Evolutionary conservation across 768 basidiomycete genomes (phyloP).

Genomic region (Atractiella rhizophila): DNA sequence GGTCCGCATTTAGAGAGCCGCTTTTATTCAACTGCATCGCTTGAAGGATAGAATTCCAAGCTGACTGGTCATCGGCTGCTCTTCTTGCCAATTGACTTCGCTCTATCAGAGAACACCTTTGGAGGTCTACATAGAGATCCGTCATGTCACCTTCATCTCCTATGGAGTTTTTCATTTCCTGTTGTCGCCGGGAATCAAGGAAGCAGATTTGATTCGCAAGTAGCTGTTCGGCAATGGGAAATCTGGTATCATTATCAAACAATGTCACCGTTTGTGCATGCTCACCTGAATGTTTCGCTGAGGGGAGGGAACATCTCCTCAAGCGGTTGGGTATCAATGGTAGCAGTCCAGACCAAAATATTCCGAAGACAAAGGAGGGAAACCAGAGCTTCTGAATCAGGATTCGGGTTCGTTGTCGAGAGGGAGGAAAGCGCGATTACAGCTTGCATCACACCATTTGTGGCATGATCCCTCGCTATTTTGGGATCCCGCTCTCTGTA

Average conservation of each 20-base stretch:
- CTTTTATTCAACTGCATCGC: conserved; percentile 36
- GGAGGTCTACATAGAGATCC: conserved; percentile 22
- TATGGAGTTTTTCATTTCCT: conserved; percentile 47
- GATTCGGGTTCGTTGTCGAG: too few relatives aligned
- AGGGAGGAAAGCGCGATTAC: too few relatives aligned
- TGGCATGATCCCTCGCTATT: not conserved
- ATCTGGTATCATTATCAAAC: too few relatives aligned
- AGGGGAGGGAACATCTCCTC: too few relatives aligned
- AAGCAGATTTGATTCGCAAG: conserved; percentile 59
- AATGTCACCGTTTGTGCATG: too few relatives aligned
- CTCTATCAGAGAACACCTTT: conserved; percentile 43
- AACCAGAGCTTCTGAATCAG: too few relatives aligned
- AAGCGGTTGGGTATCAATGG: too few relatives aligned
- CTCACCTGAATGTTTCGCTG: too few relatives aligned
- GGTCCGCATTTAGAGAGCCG: conserved; percentile 4
- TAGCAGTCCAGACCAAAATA: too few relatives aligned
- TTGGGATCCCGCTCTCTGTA: not conserved
- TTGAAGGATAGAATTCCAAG: conserved; percentile 56
- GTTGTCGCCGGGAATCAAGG: conserved; percentile 41
- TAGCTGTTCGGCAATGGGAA: conserved; percentile 51
- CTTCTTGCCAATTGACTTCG: conserved; percentile 47
- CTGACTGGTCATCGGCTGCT: conserved; percentile 45
- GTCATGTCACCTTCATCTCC: conserved; percentile 26
- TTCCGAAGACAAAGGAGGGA: too few relatives aligned
- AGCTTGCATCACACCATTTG: too few relatives aligned